These are phyloP conservation scores for Epichloe gansuensis DNA, from an alignment of 2,329 filamentous ascomycete species.

Conservation along the genomic window DNA sequence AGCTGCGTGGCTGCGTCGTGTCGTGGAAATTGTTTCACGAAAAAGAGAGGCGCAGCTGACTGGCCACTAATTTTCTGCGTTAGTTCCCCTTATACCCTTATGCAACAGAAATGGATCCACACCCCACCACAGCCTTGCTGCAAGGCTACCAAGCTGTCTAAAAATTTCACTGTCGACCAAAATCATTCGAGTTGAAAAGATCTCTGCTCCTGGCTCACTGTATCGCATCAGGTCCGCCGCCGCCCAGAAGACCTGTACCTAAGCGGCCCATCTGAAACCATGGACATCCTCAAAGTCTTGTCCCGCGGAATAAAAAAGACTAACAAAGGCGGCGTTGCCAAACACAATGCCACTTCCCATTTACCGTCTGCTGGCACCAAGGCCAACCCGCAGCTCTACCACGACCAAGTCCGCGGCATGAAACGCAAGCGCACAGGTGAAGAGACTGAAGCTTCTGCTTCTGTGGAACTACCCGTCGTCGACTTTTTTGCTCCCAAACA, in stretches of 20 bases:
- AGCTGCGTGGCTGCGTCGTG: background rate
- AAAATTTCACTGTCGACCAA: slow-evolving; percentile 8
- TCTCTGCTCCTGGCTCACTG: background rate
- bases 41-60: too few relatives aligned
- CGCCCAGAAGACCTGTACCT: background rate
- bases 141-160: slow-evolving; percentile 7
- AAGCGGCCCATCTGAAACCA: slow-evolving; percentile 16
- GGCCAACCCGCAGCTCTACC: slow-evolving; percentile 57
- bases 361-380: slow-evolving; percentile 53
- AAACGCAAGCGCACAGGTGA: slow-evolving; percentile 41
- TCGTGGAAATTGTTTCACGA: too few relatives aligned
- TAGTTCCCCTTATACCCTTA: too few relatives aligned
- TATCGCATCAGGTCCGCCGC: background rate
- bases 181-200: background rate
- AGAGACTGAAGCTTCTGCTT: slow-evolving; percentile 19
- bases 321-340: slow-evolving; percentile 20
- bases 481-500: slow-evolving; percentile 46
- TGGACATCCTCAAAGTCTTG: slow-evolving; percentile 64
- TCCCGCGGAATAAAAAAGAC: slow-evolving; percentile 55
- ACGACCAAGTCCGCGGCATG: slow-evolving; percentile 38
- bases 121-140: slow-evolving; percentile 12
- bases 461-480: slow-evolving; percentile 31
- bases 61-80: too few relatives aligned
- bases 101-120: slow-evolving; percentile 1
- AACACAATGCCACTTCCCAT: slow-evolving; percentile 23